Conservation (phyloP, 306 rosid genomes). For the Vigna reflexopilosa region DNA sequence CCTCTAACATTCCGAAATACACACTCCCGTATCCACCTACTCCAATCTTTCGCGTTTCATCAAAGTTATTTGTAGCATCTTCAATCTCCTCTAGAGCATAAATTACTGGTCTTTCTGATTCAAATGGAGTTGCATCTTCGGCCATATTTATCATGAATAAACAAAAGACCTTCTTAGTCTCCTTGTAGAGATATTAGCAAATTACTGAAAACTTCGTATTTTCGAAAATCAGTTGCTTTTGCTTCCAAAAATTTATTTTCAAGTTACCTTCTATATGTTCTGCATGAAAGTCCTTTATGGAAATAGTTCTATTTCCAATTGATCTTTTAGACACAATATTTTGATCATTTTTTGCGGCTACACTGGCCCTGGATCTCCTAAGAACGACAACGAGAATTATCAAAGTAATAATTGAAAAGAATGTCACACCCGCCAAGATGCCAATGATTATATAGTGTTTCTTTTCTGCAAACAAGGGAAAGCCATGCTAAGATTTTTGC, state of each 20-base stretch:
- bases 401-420: constrained; percentile 54
- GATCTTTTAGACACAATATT: constrained; percentile 48
- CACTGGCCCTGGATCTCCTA: constrained; percentile 43
- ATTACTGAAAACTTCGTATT: neutral
- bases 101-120: constrained; percentile 66
- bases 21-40: constrained; percentile 84
- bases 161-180: neutral
- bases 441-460: constrained; percentile 47
- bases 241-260: constrained; percentile 17
- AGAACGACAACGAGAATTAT: constrained; percentile 44
- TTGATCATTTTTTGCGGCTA: constrained; percentile 42
- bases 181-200: neutral
- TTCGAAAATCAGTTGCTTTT: constrained; percentile 10
- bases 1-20: constrained; percentile 68
- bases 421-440: constrained; percentile 51
- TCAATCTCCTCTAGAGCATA: constrained; percentile 70
- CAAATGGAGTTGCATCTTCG: constrained; percentile 61
- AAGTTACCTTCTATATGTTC: constrained; percentile 62
- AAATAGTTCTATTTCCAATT: constrained; percentile 46
- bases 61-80: constrained; percentile 68
- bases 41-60: constrained; percentile 72
- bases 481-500: constrained; percentile 33
- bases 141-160: constrained; percentile 42
- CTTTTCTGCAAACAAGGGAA: constrained; percentile 48
- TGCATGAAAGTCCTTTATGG: constrained; percentile 45